Evolutionary conservation across 257 asterid species (phyloP).

Genomic region (Henckelia pumila): DNA sequence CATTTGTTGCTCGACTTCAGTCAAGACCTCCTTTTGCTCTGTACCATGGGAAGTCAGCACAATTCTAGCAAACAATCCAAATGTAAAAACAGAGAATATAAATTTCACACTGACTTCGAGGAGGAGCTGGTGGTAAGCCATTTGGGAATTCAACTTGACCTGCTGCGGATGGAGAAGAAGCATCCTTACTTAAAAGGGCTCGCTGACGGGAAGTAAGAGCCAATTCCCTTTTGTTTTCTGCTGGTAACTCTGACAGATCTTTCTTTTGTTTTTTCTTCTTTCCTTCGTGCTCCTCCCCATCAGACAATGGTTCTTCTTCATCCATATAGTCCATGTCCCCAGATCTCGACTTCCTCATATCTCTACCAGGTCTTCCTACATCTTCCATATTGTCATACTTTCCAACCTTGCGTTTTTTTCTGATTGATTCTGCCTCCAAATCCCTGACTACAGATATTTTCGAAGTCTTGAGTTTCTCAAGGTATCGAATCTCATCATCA

Average conservation of each 20-base stretch:
- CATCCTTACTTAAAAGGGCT: conserved; percentile 65
- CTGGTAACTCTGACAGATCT: conserved; percentile 56
- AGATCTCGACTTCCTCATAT: conserved; percentile 44
- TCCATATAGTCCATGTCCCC: conserved; percentile 66
- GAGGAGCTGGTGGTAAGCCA: conserved; percentile 87
- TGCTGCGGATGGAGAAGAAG: conserved; percentile 41
- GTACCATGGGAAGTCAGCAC: conserved; percentile 24
- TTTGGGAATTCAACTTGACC: conserved; percentile 69
- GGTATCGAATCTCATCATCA: conserved; percentile 80
- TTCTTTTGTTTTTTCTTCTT: conserved; percentile 56
- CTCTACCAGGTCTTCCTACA: conserved; percentile 42
- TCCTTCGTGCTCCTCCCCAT: conserved; percentile 59
- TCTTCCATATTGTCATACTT: conserved; percentile 44
- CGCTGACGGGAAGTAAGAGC: conserved; percentile 90
- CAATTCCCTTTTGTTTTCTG: conserved; percentile 70
- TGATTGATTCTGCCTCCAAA: conserved; percentile 45
- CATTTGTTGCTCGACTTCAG: conserved; percentile 90
- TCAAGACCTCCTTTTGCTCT: conserved; percentile 81
- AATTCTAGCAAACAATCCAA: conserved; percentile 12
- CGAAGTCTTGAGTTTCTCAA: conserved; percentile 79
- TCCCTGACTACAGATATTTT: conserved; percentile 50
- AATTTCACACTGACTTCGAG: conserved; percentile 59
- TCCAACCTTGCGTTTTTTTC: conserved; percentile 45
- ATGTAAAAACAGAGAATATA: conserved; percentile 11
- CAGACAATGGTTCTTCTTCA: conserved; percentile 52